These are phyloP conservation scores for Cetradonia linearis DNA, from an alignment of 495 filamentous ascomycete species.

Conservation along the genomic window DNA sequence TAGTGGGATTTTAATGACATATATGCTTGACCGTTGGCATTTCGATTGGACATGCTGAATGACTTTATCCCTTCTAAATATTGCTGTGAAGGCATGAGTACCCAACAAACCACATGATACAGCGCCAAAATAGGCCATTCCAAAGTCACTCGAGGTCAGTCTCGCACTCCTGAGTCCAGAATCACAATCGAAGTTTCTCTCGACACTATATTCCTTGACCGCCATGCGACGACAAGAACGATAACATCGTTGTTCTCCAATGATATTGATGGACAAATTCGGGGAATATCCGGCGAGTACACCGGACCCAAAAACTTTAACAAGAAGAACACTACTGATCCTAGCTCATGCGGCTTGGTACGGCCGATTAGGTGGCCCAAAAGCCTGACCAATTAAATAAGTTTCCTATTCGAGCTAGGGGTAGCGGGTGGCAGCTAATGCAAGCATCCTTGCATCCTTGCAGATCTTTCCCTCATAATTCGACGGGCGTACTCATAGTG, in stretches of 20 bases:
- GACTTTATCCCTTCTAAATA: neutral
- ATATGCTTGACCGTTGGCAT: neutral
- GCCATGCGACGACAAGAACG: neutral
- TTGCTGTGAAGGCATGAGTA: constrained; percentile 5
- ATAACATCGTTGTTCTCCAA: neutral
- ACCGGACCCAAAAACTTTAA: constrained; percentile 2
- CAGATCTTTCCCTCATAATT: constrained; percentile 2
- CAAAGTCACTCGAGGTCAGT: neutral
- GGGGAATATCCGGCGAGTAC: constrained; percentile 7
- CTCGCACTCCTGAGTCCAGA: neutral
- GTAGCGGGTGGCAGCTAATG: neutral
- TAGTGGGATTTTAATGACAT: neutral
- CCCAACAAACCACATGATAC: constrained; percentile 7
- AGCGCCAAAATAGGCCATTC: neutral
- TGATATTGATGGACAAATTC: neutral
- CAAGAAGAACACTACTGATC: neutral
- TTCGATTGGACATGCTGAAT: neutral
- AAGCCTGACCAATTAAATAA: constrained; percentile 5
- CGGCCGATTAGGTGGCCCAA: constrained; percentile 1
- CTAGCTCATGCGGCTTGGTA: neutral
- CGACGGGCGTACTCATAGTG: neutral
- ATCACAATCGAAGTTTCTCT: neutral
- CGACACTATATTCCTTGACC: neutral
- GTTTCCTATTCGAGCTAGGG: neutral
- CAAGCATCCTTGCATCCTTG: constrained; percentile 5